Evolutionary conservation across 2,329 filamentous ascomycete genomes (phyloP), one percentile per base, ranked within the genome.

Genomic region (Colletotrichum godetiae): DNA sequence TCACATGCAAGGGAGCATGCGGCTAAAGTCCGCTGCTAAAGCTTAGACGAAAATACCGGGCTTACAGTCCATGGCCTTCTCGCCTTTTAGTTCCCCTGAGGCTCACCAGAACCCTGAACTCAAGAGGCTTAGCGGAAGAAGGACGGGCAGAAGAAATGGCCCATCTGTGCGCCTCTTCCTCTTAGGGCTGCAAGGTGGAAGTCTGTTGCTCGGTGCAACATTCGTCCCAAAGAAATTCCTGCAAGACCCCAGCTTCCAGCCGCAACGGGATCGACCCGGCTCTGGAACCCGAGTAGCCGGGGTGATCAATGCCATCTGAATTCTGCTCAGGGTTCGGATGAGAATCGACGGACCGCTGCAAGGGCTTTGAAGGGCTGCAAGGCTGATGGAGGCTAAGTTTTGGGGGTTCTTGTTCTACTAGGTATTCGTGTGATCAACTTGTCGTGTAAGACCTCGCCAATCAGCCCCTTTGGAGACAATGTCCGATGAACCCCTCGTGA

Each of bases 11-110:
- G 37, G 56, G 33, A 31, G 37, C 33, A 33, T 7, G 19, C 37
- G n/a, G 52, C 56, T 31, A 70, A 56, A 57, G 35, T 61, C 15
- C 42, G 42, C 42, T 22, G n/a, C 42, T 49, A 49, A 22, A 49
- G 42, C 42, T 58, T 22, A 61, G 71, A 73, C 67, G 67, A 73
- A 73, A 73, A 73, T 73, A 73, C 31, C 67, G 49, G 49, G 42
- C 60, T 29, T 33, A 31, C 33, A 22, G 46, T 37, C 70, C 64
- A 70, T 67, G 37, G 56, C 24, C 35, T 12, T 66, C 52, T 31
- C 37, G 33, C 29, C 15, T 15, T 58, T 37, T 71, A 57, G 58
- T 33, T 27, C 55, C 56, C 61, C 56, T 42, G 56, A 62, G 55
- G 61, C 71, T 71, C 56, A 61, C 67, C 71, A 73, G 33, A 57